Evolutionary conservation across 192 early-diverging fungal genomes (phyloP).

Genomic region (Linnemannia elongata): DNA sequence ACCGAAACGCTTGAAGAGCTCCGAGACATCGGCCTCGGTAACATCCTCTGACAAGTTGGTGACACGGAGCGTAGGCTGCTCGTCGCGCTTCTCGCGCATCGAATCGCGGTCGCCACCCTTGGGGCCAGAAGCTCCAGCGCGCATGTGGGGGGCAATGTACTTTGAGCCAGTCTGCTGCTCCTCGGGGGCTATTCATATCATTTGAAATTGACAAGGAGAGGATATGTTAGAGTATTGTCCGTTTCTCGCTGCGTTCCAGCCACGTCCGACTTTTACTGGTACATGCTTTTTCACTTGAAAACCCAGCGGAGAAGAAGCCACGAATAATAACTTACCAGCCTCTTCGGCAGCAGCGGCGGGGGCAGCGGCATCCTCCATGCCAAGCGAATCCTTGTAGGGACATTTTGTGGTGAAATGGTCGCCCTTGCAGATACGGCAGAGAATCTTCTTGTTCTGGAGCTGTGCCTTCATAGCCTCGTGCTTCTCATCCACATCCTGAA

Average conservation of each 20-base stretch:
- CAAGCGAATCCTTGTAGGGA: slow-evolving; percentile 97
- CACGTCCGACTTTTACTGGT: neutral
- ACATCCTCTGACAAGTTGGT: slow-evolving; percentile 97
- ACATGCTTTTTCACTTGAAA: neutral
- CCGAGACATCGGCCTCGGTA: slow-evolving; percentile 89
- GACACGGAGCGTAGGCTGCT: slow-evolving; percentile 86
- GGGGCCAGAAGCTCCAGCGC: slow-evolving; percentile 58
- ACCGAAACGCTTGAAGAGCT: slow-evolving; percentile 91
- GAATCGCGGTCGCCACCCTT: slow-evolving; percentile 60
- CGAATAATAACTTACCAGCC: slow-evolving; percentile 45
- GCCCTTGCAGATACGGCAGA: slow-evolving; percentile 97
- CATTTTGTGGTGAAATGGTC: slow-evolving; percentile 97
- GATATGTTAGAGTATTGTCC: neutral
- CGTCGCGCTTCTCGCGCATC: slow-evolving; percentile 72
- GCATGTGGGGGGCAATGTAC: slow-evolving; percentile 92
- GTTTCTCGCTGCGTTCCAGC: neutral
- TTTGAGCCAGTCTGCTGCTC: slow-evolving; percentile 65
- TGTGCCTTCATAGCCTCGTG: slow-evolving; percentile 68
- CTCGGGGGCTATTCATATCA: slow-evolving; percentile 30
- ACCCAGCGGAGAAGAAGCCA: too few species aligned
- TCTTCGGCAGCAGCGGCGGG: slow-evolving; percentile 56
- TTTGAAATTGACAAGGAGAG: neutral
- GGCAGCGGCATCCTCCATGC: slow-evolving; percentile 80
- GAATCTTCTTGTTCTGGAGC: slow-evolving; percentile 84
- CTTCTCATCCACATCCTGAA: slow-evolving; percentile 74